Base-by-base conservation (phyloP, 139 green algal genomes). In the Desmodesmus armatus region DNA sequence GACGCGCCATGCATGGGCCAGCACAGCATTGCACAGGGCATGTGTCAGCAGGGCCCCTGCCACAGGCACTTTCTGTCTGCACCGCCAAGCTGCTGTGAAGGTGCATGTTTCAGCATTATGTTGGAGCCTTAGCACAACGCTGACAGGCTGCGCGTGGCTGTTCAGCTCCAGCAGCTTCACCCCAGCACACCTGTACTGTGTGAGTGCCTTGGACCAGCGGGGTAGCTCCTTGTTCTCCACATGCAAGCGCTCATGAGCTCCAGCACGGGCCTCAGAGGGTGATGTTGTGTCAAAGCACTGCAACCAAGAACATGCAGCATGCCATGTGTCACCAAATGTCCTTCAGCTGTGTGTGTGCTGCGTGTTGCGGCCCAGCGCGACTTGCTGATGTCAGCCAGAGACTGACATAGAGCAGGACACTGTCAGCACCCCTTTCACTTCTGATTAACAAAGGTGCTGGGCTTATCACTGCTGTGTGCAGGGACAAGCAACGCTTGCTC, bases 231-330 rank as follows among this genome's bases (percentile, higher is more conserved):
- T 85, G 27, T 80, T 88, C 4, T 77, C 35, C 19, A 92, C 71
- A 5, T 72, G 49, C 1, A 92, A 78, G 1, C 65, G 53, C 41
- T 92, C 87, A 63, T 95, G 92, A 2, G 88, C 63, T 3, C 92
- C 92, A 15, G 92, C 89, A 33, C 90, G 76, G 0, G 65, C 63
- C 40, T 85, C 73, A 13, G 88, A 91, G 31, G 90, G 67, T 5
- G 79, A 23, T 5, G 91, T 95, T 9, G 88, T 93, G 80, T 95
- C 92, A 73, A 95, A 95, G 82, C 92, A 95, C 92, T 93, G 88
- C 77, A 63, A 35, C 27, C 72, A 63, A 63, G 6, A 63, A 51
- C 72, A 66, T 4, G n/a, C n/a, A n/a, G n/a, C n/a, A n/a, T n/a
- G n/a, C n/a, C n/a, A n/a, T 11, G 62, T 70, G 62, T 62, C 7